phyloP scores from a whole-genome alignment of 768 basidiomycete species.

The Tricholoma hemisulphureum region DNA sequence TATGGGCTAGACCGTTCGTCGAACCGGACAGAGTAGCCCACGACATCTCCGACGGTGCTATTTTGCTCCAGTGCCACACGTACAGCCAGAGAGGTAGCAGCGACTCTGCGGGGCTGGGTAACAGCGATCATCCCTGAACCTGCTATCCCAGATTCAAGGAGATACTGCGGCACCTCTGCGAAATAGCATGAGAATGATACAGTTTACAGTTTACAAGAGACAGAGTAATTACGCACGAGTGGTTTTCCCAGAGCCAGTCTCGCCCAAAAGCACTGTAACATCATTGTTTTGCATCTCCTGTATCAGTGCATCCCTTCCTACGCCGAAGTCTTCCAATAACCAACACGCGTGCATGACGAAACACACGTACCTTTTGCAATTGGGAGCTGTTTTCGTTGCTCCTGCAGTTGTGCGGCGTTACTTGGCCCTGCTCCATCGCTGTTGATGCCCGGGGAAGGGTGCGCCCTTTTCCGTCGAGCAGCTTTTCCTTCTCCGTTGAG shows the following conservation, averaged over 20 bases:
- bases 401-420: slow-evolving; percentile 43
- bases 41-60: slow-evolving; percentile 64
- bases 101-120: slow-evolving; percentile 94
- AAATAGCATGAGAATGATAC: neutral
- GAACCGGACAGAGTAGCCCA: slow-evolving; percentile 96
- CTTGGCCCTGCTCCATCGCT: slow-evolving; percentile 25
- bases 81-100: slow-evolving; percentile 89
- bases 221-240: slow-evolving; percentile 64
- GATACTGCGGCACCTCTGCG: slow-evolving; percentile 93
- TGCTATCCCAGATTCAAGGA: slow-evolving; percentile 78
- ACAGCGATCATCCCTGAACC: slow-evolving; percentile 78
- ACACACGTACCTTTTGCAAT: slow-evolving; percentile 66
- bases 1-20: slow-evolving; percentile 71
- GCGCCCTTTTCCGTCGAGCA: slow-evolving; percentile 32
- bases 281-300: slow-evolving; percentile 74
- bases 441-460: slow-evolving; percentile 14
- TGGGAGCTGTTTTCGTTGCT: slow-evolving; percentile 70
- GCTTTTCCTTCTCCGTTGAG: slow-evolving; percentile 24
- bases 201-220: neutral
- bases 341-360: neutral
- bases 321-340: neutral
- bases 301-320: slow-evolving; percentile 75
- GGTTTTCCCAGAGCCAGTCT: slow-evolving; percentile 98
- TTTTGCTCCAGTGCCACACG: slow-evolving; percentile 88
- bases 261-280: slow-evolving; percentile 87